Percentiles rank a stretch among this genome's conserved stretches.
These are phyloP conservation scores for Spinacia oleracea DNA, from an alignment of 179 eudicot genomes.

Conservation along the genomic window DNA sequence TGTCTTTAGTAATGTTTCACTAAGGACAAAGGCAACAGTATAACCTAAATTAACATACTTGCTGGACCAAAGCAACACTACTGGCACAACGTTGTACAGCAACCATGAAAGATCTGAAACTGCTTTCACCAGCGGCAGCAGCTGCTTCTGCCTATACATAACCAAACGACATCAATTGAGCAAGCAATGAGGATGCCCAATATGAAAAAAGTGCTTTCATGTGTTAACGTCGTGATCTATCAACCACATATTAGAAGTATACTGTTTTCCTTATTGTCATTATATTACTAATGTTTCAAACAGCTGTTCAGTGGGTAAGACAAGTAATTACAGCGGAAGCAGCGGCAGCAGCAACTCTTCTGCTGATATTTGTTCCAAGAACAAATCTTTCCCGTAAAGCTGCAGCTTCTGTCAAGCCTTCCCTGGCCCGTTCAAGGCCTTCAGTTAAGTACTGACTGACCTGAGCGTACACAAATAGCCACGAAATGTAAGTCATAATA, in stretches of 20 bases:
- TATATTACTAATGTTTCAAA: not conserved
- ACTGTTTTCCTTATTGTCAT: not conserved
- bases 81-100: conserved; percentile 97
- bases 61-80: conserved; percentile 96
- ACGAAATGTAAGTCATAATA: not conserved
- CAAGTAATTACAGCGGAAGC: conserved; percentile 85
- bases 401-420: conserved; percentile 91
- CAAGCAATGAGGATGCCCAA: conserved; percentile 1
- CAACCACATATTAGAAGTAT: not conserved
- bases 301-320: conserved; percentile 4
- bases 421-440: conserved; percentile 90
- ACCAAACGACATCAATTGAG: conserved; percentile 19
- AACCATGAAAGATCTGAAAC: conserved; percentile 98
- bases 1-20: conserved; percentile 16
- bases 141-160: conserved; percentile 92
- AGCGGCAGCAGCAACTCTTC: conserved; percentile 98
- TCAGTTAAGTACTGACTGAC: conserved; percentile 87
- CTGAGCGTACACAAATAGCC: conserved; percentile 37
- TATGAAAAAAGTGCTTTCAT: not conserved
- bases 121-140: conserved; percentile 99
- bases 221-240: not conserved
- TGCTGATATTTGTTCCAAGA: conserved; percentile 76
- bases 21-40: conserved; percentile 6
- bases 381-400: conserved; percentile 87
- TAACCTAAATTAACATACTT: conserved; percentile 54